Evolutionary conservation across 768 basidiomycete species (phyloP), one percentile per base, ranked within the genome.

Genomic region (Multifurca ochricompacta): DNA sequence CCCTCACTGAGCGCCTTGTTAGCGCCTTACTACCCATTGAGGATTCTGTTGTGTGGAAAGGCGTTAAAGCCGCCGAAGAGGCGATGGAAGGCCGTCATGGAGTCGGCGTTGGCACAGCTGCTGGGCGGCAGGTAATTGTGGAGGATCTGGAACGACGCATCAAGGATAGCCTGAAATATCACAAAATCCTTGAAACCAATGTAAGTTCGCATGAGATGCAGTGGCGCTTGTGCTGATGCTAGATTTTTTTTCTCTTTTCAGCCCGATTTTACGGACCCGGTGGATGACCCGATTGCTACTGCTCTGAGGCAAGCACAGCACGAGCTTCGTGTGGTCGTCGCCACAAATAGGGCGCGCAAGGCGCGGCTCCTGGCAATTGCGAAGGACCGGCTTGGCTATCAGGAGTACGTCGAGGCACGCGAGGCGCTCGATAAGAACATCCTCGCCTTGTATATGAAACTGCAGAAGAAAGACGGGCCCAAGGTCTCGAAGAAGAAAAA

Each of bases 231-330:
- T 49, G 57, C 64, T 70, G 55, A 66, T 51, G 4, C 3, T 25
- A 21, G 16, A n/a, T n/a, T 16, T 48, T 3, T 40, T 19, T 37
- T 30, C 42, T 48, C 40, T 60, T 9, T 2, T 23, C 58, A 88
- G 86, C 85, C 86, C 43, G 82, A 90, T 66, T 90, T 79, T 63
- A 73, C 80, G 21, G 76, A 82, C 41, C 82, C 85, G 56, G 86
- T 93, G 34, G 95, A 98, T 66, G 96, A 99, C 68, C 93, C 94
- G 30, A 89, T 99, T 45, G 85, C 93, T 7, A 83, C 88, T 2
- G 87, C 91, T 1, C 79, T 99, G 1, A 86, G 95, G 3, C 84
- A 90, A 39, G 88, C 91, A 16, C 96, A 99, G 66, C 72, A 77
- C 13, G 82, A 91, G 60, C 77, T 99, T 5, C 81, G 86, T 9